phyloP scores from a whole-genome alignment of 768 basidiomycete species.

The Rossbeevera mucosa region DNA sequence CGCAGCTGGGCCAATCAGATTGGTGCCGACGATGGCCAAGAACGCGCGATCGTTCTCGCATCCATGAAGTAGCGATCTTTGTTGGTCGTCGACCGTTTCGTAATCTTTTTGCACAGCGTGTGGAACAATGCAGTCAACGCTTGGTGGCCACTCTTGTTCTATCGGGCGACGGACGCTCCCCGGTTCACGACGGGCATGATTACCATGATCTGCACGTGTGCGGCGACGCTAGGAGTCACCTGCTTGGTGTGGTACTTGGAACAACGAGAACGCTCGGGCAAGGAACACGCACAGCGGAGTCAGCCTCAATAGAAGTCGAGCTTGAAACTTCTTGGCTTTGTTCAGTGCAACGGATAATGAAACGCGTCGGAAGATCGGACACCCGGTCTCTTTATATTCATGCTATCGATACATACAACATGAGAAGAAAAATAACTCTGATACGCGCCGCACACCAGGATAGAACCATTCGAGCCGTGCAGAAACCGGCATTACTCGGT shows the following conservation, averaged over 20 bases:
- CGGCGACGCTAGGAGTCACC: conserved; percentile 53
- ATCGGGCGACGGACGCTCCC: conserved; percentile 70
- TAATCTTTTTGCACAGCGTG: conserved; percentile 38
- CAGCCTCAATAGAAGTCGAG: not conserved
- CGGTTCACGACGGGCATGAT: conserved; percentile 64
- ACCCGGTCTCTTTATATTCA: not conserved
- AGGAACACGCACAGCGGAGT: not conserved
- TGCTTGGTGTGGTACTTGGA: conserved; percentile 56
- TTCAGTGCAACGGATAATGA: not conserved
- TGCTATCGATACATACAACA: conserved; percentile 12
- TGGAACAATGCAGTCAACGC: conserved; percentile 67
- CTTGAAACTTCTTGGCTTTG: not conserved
- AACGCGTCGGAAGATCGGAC: not conserved
- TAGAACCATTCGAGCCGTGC: not conserved
- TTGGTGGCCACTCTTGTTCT: conserved; percentile 69
- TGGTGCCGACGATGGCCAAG: conserved; percentile 65
- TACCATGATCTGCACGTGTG: conserved; percentile 56
- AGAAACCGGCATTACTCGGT: not conserved
- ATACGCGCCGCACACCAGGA: conserved; percentile 18
- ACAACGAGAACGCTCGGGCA: conserved; percentile 27
- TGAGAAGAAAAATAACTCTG: conserved; percentile 1
- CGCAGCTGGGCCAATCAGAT: conserved; percentile 76
- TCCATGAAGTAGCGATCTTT: conserved; percentile 61
- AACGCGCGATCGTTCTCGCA: conserved; percentile 64
- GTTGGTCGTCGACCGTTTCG: not conserved